These are phyloP conservation scores for Arbutus unedo DNA, from an alignment of 148 eudicot genomes.

Conservation along the genomic window DNA sequence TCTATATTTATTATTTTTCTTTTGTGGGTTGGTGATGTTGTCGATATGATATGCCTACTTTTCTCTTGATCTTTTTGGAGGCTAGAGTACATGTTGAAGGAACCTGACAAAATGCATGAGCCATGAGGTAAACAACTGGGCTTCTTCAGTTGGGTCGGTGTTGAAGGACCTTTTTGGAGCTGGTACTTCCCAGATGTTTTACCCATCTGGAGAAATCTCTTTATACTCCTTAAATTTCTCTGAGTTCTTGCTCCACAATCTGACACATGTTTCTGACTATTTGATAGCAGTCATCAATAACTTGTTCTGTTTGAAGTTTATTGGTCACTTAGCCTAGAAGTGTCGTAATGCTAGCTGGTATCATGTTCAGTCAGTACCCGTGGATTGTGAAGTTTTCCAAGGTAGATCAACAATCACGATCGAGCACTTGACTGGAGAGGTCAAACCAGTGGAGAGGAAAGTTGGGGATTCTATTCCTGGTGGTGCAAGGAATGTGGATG, in stretches of 20 bases:
- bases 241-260: not conserved
- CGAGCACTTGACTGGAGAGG: conserved; percentile 98
- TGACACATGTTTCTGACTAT: not conserved
- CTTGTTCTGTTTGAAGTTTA: not conserved
- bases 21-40: not conserved
- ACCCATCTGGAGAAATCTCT: not conserved
- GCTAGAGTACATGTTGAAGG: not conserved
- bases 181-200: not conserved
- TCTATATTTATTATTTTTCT: not conserved
- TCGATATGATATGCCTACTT: not conserved
- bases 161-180: not conserved
- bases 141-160: not conserved
- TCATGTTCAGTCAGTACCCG: conserved; percentile 84
- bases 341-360: conserved; percentile 14
- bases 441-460: conserved; percentile 75
- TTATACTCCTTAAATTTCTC: not conserved
- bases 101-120: conserved; percentile 9
- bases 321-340: not conserved
- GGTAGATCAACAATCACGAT: conserved; percentile 93
- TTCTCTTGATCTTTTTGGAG: not conserved
- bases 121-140: not conserved
- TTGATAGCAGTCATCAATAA: not conserved
- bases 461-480: conserved; percentile 91
- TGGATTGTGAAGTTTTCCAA: conserved; percentile 86
- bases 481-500: conserved; percentile 95